Evolutionary conservation across 2,329 filamentous ascomycete species (phyloP).

Genomic region (Sarocladium brachiariae): DNA sequence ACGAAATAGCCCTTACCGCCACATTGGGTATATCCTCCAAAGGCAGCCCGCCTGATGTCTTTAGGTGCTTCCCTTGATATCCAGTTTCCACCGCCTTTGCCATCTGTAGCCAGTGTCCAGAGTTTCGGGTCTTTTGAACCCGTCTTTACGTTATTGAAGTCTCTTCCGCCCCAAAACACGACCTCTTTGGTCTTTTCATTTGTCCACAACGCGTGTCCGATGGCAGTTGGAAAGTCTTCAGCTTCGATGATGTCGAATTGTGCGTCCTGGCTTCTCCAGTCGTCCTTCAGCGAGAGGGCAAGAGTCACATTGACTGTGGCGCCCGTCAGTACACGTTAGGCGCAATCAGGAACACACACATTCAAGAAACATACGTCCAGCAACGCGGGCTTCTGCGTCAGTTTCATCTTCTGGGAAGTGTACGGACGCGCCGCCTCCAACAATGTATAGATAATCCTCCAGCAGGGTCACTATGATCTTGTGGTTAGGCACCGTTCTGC

Average conservation of each 20-base stretch:
- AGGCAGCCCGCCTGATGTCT: neutral
- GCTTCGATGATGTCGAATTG: neutral
- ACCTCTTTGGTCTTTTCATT: neutral
- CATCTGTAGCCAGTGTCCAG: slow-evolving; percentile 2
- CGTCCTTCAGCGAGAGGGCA: neutral
- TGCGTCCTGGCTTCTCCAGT: neutral
- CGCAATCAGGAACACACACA: too few relatives aligned
- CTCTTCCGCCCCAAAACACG: slow-evolving; percentile 3
- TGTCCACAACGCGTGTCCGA: slow-evolving; percentile 6
- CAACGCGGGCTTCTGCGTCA: neutral
- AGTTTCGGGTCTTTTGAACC: neutral
- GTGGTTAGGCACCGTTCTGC: neutral
- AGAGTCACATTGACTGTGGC: neutral
- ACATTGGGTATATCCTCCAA: slow-evolving; percentile 2
- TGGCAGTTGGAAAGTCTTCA: neutral
- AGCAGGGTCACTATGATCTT: neutral
- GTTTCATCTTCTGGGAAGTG: neutral
- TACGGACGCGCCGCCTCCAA: neutral
- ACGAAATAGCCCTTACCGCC: slow-evolving; percentile 3
- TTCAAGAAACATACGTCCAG: neutral
- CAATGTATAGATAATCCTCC: slow-evolving; percentile 6
- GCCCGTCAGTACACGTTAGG: neutral
- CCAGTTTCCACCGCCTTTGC: slow-evolving; percentile 4
- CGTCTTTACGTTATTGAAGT: neutral
- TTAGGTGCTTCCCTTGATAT: neutral